These are phyloP conservation scores for Euphrasia arctica DNA, from an alignment of 305 asterid species.

Conservation along the genomic window DNA sequence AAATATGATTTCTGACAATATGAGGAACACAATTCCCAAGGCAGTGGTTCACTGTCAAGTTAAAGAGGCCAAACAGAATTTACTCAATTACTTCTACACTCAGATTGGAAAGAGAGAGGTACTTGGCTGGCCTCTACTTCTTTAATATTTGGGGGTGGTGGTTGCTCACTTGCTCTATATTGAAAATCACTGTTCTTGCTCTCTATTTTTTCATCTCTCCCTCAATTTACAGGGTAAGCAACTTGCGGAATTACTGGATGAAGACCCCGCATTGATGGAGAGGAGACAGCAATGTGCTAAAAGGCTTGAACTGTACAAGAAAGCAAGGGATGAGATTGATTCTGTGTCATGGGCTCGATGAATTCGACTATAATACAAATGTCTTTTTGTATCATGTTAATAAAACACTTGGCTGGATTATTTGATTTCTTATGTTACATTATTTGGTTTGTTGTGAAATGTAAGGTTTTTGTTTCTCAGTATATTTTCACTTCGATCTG, in stretches of 20 bases:
- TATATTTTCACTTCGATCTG: not conserved
- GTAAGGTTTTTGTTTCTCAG: slow-evolving; percentile 19
- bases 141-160: not conserved
- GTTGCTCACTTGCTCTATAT: no score
- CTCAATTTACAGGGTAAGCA: slow-evolving; percentile 62
- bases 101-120: slow-evolving; percentile 96
- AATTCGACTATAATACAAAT: slow-evolving; percentile 16
- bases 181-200: no score
- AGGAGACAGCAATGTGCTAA: slow-evolving; percentile 74
- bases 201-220: no score
- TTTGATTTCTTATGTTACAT: slow-evolving; percentile 18
- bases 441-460: slow-evolving; percentile 25
- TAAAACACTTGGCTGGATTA: slow-evolving; percentile 19
- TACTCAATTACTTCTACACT: slow-evolving; percentile 73
- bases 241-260: slow-evolving; percentile 68
- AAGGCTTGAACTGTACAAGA: slow-evolving; percentile 91
- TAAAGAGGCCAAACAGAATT: slow-evolving; percentile 82
- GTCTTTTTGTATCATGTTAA: slow-evolving; percentile 23
- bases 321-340: slow-evolving; percentile 92
- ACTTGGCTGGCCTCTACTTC: not conserved
- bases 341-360: slow-evolving; percentile 79
- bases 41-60: slow-evolving; percentile 98
- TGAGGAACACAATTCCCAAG: slow-evolving; percentile 80
- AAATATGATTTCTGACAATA: slow-evolving; percentile 70
- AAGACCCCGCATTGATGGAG: slow-evolving; percentile 94